Conservation (phyloP, 208 protist genomes). For the Naegleria fowleri region DNA sequence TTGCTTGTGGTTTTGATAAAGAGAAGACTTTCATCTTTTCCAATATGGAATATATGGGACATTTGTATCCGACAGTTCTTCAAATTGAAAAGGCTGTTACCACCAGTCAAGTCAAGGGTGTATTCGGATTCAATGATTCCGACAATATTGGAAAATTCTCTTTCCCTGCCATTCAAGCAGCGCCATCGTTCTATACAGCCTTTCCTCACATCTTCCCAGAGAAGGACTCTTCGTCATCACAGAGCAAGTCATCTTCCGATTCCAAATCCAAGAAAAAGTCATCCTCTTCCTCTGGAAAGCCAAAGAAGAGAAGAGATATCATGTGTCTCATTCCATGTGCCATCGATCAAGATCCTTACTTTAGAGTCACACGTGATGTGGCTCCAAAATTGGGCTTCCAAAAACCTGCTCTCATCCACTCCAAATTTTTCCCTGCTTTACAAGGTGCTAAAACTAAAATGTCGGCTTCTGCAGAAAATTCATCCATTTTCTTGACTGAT, state of each 20-base stretch:
- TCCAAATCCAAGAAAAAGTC: not conserved
- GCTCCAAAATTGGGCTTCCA: conserved; percentile 74
- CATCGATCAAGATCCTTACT: conserved; percentile 96
- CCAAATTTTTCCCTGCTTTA: conserved; percentile 94
- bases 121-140: conserved; percentile 81
- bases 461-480: conserved; percentile 76
- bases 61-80: conserved; percentile 89
- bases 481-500: conserved; percentile 92
- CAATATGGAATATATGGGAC: conserved; percentile 91
- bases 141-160: conserved; percentile 86
- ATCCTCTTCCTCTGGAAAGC: not conserved
- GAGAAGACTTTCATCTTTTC: conserved; percentile 98
- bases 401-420: conserved; percentile 91
- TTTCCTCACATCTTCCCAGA: conserved; percentile 83
- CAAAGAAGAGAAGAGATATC: conserved; percentile 48
- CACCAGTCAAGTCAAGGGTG: conserved; percentile 76
- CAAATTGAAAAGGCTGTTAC: conserved; percentile 82
- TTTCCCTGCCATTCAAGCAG: conserved; percentile 94
- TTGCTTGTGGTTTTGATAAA: conserved; percentile 96
- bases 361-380: conserved; percentile 91
- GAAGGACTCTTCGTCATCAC: not conserved
- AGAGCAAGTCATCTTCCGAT: not conserved
- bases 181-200: conserved; percentile 84
- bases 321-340: conserved; percentile 95
- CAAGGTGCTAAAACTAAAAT: conserved; percentile 93